Evolutionary conservation across 202 grass and related monocot genomes (phyloP).

Genomic region (Digitaria exilis): DNA sequence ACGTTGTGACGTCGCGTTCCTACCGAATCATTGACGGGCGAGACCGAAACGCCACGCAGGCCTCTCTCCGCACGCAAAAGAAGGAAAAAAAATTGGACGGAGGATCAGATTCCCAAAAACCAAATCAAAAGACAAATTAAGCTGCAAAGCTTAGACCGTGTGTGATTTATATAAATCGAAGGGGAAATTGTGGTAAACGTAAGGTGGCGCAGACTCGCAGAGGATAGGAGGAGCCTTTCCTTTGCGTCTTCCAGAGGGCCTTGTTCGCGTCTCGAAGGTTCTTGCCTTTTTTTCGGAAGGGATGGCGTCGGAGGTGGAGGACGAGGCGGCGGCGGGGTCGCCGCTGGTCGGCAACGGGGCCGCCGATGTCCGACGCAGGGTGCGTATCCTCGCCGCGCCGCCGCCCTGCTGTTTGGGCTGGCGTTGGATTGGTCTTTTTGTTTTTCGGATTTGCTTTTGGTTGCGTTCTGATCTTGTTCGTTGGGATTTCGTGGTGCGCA

Average conservation of each 20-base stretch:
- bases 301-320: slow-evolving; percentile 54
- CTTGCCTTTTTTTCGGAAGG: slow-evolving; percentile 1
- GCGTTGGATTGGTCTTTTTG: slow-evolving; percentile 6
- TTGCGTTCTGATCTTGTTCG: neutral
- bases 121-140: neutral
- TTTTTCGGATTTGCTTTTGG: too few relatives aligned
- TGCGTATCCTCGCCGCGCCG: slow-evolving; percentile 3
- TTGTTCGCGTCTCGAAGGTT: slow-evolving; percentile 41
- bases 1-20: neutral
- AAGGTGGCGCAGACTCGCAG: slow-evolving; percentile 36
- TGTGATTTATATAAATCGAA: neutral
- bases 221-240: neutral
- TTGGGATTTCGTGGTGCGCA: neutral
- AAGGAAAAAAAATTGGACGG: neutral
- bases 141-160: neutral
- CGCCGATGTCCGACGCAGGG: slow-evolving; percentile 49
- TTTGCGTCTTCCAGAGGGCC: slow-evolving; percentile 23
- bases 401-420: neutral
- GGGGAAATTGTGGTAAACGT: neutral
- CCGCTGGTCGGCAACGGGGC: slow-evolving; percentile 39
- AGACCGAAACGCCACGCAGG: slow-evolving; percentile 27
- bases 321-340: slow-evolving; percentile 22
- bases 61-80: neutral
- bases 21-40: neutral
- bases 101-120: neutral